phyloP scores from a whole-genome alignment of 2,329 filamentous ascomycete species.

The Septoria linicola region DNA sequence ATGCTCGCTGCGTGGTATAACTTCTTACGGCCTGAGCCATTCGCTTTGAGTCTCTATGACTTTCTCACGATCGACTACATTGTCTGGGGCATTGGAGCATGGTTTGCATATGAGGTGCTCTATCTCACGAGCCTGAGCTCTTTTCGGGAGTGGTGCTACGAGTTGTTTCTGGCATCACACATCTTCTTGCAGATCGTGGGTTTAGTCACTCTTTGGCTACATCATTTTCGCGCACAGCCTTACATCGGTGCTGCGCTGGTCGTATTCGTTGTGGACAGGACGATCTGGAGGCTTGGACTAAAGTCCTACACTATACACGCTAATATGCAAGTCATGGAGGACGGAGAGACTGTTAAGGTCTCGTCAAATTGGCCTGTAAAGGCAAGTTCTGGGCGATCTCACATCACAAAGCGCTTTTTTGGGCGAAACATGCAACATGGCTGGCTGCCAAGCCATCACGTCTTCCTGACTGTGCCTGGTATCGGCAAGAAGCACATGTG shows the following conservation, averaged over 20 bases:
- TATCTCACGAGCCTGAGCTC: constrained; percentile 61
- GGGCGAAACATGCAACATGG: constrained; percentile 41
- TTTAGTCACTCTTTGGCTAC: constrained; percentile 59
- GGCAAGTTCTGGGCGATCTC: not conserved
- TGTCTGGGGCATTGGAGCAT: constrained; percentile 55
- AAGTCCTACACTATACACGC: constrained; percentile 53
- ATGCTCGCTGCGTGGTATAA: constrained; percentile 59
- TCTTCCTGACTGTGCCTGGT: constrained; percentile 60
- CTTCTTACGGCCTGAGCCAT: constrained; percentile 46
- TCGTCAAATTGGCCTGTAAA: constrained; percentile 47
- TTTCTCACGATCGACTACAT: constrained; percentile 57
- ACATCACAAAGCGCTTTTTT: constrained; percentile 22
- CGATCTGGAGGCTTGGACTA: constrained; percentile 57
- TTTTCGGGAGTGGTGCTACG: constrained; percentile 62
- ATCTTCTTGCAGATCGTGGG: constrained; percentile 57
- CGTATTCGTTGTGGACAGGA: constrained; percentile 59
- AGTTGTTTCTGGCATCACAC: constrained; percentile 61
- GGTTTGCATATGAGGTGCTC: constrained; percentile 59
- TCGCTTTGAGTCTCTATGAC: constrained; percentile 44
- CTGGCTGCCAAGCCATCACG: constrained; percentile 63
- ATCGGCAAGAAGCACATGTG: constrained; percentile 54
- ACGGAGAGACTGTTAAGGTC: constrained; percentile 55
- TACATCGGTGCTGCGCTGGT: constrained; percentile 55
- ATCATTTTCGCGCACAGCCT: constrained; percentile 53
- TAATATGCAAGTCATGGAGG: constrained; percentile 54